phyloP scores from a whole-genome alignment of 1,139 yeast species.

The Magnusiomyces fungicola region DNA sequence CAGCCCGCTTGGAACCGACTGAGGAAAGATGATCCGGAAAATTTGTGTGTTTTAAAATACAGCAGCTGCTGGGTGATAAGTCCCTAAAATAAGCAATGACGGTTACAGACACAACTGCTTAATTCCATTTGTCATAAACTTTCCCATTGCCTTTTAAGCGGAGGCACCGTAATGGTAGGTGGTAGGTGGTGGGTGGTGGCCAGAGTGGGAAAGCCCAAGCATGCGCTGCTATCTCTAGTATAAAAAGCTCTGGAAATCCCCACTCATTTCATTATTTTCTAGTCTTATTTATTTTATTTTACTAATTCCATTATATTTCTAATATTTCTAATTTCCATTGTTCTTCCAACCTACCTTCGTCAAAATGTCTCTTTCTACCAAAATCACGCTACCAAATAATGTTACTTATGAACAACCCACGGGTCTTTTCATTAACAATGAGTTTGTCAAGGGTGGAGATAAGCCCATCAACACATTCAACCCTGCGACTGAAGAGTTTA shows the following conservation, averaged over 20 bases:
- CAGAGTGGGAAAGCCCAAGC: too few relatives aligned
- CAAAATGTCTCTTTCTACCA: slow-evolving; percentile 10
- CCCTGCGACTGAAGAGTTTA: slow-evolving; percentile 44
- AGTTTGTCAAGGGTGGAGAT: slow-evolving; percentile 61
- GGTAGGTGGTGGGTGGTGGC: too few relatives aligned
- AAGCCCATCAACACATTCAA: slow-evolving; percentile 39
- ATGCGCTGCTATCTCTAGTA: too few relatives aligned
- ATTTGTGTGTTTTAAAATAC: too few relatives aligned
- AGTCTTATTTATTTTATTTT: neutral
- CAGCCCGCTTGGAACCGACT: too few relatives aligned
- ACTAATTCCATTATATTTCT: neutral
- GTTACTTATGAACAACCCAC: slow-evolving; percentile 55
- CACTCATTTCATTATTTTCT: neutral
- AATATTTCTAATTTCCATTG: neutral
- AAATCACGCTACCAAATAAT: slow-evolving; percentile 53
- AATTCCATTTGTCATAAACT: too few relatives aligned
- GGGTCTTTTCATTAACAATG: slow-evolving; percentile 78
- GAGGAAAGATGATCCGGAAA: too few relatives aligned
- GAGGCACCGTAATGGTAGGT: too few relatives aligned
- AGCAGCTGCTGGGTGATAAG: too few relatives aligned
- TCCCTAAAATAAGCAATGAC: too few relatives aligned
- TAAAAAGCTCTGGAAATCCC: neutral
- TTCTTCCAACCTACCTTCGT: neutral
- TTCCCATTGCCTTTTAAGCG: too few relatives aligned
- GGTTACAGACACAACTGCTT: too few relatives aligned